phyloP scores from a whole-genome alignment of 2,329 filamentous ascomycete genomes.

The Tolypocladium capitatum region DNA sequence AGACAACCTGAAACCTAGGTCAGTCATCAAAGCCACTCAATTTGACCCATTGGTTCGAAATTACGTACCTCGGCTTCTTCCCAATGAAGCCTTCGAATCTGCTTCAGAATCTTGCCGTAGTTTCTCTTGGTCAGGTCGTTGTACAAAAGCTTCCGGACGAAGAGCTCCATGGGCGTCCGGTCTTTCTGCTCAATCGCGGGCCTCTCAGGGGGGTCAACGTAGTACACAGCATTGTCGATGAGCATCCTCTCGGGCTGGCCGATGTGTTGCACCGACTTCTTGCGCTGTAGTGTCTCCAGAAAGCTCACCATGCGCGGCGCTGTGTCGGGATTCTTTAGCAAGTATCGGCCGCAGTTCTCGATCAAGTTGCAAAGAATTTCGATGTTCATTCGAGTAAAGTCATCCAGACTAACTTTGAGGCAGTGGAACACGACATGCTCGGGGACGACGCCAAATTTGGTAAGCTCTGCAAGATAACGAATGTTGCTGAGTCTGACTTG shows the following conservation, averaged over 20 bases:
- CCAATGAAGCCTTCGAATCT: conserved; percentile 93
- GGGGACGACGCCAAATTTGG: conserved; percentile 94
- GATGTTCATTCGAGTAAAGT: conserved; percentile 98
- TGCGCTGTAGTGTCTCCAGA: conserved; percentile 84
- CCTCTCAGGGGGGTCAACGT: conserved; percentile 87
- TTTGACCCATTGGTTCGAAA: background rate
- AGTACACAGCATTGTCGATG: conserved; percentile 95
- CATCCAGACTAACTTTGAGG: conserved; percentile 90
- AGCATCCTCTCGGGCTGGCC: conserved; percentile 95
- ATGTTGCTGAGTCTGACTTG: conserved; percentile 91
- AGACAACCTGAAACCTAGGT: conserved; percentile 41
- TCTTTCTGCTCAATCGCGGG: conserved; percentile 96
- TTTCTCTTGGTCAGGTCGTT: conserved; percentile 88
- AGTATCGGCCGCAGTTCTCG: conserved; percentile 90
- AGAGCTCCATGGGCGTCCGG: conserved; percentile 81
- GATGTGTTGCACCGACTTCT: conserved; percentile 90
- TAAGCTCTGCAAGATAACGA: conserved; percentile 92
- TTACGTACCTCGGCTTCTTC: conserved; percentile 68
- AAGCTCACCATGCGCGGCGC: conserved; percentile 88
- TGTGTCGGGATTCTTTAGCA: conserved; percentile 85
- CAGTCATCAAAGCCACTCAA: background rate
- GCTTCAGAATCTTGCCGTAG: conserved; percentile 85
- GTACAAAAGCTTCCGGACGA: conserved; percentile 85
- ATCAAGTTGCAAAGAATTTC: conserved; percentile 94
- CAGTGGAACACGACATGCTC: conserved; percentile 99